Conservation (phyloP, 176 grass and related monocot genomes). For the Areca catechu region DNA sequence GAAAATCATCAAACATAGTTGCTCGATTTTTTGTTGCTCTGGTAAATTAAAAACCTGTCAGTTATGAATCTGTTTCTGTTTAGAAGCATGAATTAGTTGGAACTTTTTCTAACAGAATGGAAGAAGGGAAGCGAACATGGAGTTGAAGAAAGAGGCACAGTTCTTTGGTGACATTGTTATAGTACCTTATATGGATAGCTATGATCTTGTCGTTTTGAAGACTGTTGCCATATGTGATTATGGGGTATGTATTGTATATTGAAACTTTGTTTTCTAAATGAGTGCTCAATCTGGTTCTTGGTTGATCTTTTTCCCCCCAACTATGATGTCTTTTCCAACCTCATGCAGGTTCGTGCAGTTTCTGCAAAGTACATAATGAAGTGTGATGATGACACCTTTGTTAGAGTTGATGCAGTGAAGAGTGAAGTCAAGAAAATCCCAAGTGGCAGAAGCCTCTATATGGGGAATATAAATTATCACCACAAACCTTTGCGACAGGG, state of each 20-base stretch:
- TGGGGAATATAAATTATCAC: slow-evolving; percentile 70
- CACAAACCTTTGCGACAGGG: slow-evolving; percentile 60
- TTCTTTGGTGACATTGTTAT: slow-evolving; percentile 90
- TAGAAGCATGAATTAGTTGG: slow-evolving; percentile 8
- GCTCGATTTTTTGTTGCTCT: slow-evolving; percentile 69
- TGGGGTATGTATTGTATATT: slow-evolving; percentile 34
- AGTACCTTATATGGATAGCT: slow-evolving; percentile 65
- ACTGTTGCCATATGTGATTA: slow-evolving; percentile 82
- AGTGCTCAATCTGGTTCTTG: no score
- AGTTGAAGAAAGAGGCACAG: slow-evolving; percentile 58
- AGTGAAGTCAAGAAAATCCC: slow-evolving; percentile 55
- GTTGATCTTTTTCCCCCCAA: background rate
- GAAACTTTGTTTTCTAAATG: background rate
- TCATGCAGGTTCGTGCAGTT: slow-evolving; percentile 48
- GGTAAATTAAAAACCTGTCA: slow-evolving; percentile 34
- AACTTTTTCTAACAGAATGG: slow-evolving; percentile 41
- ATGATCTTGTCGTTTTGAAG: slow-evolving; percentile 83
- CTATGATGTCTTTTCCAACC: background rate
- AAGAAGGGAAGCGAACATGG: slow-evolving; percentile 64
- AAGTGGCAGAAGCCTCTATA: slow-evolving; percentile 53
- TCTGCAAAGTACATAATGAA: slow-evolving; percentile 71
- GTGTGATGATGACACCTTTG: slow-evolving; percentile 79
- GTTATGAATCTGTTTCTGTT: background rate
- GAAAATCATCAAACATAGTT: slow-evolving; percentile 42
- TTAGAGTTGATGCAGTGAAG: slow-evolving; percentile 55